A percentile compares a stretch with the other conserved stretches of the same genome.
These are phyloP conservation scores for Ophidiomyces ophidiicola DNA, from an alignment of 2,329 filamentous ascomycete species.

Conservation along the genomic window DNA sequence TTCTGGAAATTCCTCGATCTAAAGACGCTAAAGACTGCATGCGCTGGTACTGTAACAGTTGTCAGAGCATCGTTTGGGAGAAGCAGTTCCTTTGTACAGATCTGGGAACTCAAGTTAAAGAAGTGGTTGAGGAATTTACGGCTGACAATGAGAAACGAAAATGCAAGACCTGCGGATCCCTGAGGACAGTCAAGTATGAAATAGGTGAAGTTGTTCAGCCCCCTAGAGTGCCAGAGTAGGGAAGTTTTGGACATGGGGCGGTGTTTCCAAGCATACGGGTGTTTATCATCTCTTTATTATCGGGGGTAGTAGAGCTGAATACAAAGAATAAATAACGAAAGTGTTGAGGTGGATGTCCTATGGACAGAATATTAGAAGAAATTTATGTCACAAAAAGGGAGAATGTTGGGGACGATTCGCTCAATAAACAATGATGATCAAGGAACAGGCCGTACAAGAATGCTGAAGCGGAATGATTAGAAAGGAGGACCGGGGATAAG, in stretches of 20 bases:
- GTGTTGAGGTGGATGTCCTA: neutral
- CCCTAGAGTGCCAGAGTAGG: slow-evolving; percentile 26
- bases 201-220: slow-evolving; percentile 36
- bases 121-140: slow-evolving; percentile 72
- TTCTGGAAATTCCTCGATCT: slow-evolving; percentile 75
- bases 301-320: no score
- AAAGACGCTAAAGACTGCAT: slow-evolving; percentile 59
- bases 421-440: neutral
- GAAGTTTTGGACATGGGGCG: neutral
- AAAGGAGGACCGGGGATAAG: neutral
- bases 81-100: slow-evolving; percentile 78
- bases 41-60: slow-evolving; percentile 78
- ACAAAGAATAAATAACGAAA: no score
- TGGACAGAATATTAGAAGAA: neutral
- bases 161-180: slow-evolving; percentile 61
- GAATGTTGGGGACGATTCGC: neutral
- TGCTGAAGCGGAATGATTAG: neutral
- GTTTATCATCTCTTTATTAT: neutral
- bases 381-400: neutral
- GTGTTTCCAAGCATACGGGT: neutral
- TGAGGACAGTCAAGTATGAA: slow-evolving; percentile 48
- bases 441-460: neutral
- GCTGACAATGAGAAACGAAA: slow-evolving; percentile 55
- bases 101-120: slow-evolving; percentile 88
- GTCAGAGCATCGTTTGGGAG: slow-evolving; percentile 67